Evolutionary conservation across 129 eudicot species (phyloP), one percentile per base, ranked within the genome.

Genomic region (Tagetes erecta): DNA sequence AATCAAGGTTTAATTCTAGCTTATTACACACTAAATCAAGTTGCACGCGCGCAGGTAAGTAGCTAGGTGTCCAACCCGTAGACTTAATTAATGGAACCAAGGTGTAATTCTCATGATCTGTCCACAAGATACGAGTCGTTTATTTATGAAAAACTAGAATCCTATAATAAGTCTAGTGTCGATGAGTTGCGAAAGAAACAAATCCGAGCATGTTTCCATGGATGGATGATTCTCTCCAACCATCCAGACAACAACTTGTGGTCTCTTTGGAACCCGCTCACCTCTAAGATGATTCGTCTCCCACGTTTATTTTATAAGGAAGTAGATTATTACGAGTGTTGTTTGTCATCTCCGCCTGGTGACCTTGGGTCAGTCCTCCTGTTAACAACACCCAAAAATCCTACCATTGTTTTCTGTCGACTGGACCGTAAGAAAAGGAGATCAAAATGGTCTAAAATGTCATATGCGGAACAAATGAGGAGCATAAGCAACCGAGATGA

Each of bases 191-290:
- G 3, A 13, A 30, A 30, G 57, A 51, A 30, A 51, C 57, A 8
- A 51, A 51, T 51, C 57, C 57, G 57, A 13, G 57, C 57, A 51
- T 51, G 31, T 51, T 51, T 51, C 27, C 57, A 51, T 51, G 57
- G 57, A 1, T 51, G 57, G 57, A 3, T 51, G 57, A 51, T 51
- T n/a, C 57, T 51, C 30, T 51, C 57, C 57, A n/a, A 51, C 27
- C 57, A 51, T 51, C 0, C 30, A 1, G 57, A 51, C 31, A n/a
- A 1, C 31, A 6, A 13, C 30, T 2, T 51, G 8, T 51, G 57
- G 57, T 51, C 57, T 51, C 27, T 51, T 3, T 51, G 57, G 57
- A 51, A 51, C 57, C 57, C 57, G 5, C 57, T 51, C 57, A 51
- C 57, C 31, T 51, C 57, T 51, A 51, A 51, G 30, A 13, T 51